Percentiles rank a stretch among this genome's conserved stretches.
These are phyloP conservation scores for Oenanthe javanica DNA, from an alignment of 140 eudicot genomes.

Conservation along the genomic window DNA sequence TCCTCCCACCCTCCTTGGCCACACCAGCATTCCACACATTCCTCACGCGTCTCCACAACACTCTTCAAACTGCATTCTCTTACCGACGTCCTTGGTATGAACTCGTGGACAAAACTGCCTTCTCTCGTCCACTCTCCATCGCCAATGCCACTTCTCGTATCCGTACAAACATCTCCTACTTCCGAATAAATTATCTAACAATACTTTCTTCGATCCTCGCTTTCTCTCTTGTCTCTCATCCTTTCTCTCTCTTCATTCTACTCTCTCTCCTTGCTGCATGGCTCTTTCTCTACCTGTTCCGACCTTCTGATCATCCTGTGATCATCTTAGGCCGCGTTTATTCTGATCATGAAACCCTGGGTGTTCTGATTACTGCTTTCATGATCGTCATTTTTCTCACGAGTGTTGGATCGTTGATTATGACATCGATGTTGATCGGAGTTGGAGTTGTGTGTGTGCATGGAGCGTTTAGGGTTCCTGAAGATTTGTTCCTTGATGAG, in stretches of 20 bases:
- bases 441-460: constrained; percentile 48
- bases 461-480: constrained; percentile 72
- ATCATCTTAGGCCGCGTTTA: constrained; percentile 44
- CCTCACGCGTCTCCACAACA: constrained; percentile 32
- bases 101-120: constrained; percentile 44
- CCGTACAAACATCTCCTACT: constrained; percentile 60
- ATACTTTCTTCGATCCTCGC: constrained; percentile 44
- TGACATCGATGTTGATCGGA: constrained; percentile 56
- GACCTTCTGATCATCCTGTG: constrained; percentile 56
- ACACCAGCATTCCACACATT: constrained; percentile 53
- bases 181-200: constrained; percentile 56
- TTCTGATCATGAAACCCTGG: constrained; percentile 52
- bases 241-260: constrained; percentile 46
- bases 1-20: constrained; percentile 20
- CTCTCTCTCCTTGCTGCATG: constrained; percentile 54
- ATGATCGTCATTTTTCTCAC: constrained; percentile 49
- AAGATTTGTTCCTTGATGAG: constrained; percentile 60
- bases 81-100: constrained; percentile 71
- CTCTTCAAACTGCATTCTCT: constrained; percentile 41
- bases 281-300: constrained; percentile 61
- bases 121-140: constrained; percentile 55
- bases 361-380: constrained; percentile 27
- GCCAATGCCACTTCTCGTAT: constrained; percentile 57
- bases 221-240: constrained; percentile 54
- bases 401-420: constrained; percentile 53